These are phyloP conservation scores for Mortierella sp. DNA, from an alignment of 371 early-diverging fungal genomes.

Conservation along the genomic window DNA sequence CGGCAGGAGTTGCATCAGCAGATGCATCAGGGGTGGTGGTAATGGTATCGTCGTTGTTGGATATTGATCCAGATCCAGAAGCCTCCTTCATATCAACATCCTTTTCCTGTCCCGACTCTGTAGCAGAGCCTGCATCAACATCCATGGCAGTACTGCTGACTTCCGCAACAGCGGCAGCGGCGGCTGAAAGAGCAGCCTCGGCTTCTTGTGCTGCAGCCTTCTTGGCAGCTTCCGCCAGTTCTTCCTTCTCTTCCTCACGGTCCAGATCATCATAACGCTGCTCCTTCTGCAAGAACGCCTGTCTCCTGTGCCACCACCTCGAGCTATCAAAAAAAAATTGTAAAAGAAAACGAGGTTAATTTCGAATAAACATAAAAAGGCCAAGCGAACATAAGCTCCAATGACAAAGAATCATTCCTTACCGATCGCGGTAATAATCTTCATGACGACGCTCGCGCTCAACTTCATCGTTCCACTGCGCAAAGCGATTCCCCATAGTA, in stretches of 20 bases:
- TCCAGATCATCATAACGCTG: constrained; percentile 80
- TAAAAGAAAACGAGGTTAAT: background rate
- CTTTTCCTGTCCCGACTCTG: constrained; percentile 24
- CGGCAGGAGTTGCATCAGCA: constrained; percentile 48
- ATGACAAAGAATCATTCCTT: constrained; percentile 18
- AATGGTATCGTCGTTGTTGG: background rate
- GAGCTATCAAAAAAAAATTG: constrained; percentile 58
- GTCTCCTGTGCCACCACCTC: constrained; percentile 80
- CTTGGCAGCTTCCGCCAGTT: constrained; percentile 46
- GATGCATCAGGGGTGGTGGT: constrained; percentile 62
- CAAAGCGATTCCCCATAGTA: constrained; percentile 65
- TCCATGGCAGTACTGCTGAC: constrained; percentile 8
- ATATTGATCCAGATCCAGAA: constrained; percentile 6
- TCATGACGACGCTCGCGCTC: constrained; percentile 75
- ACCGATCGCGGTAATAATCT: constrained; percentile 81
- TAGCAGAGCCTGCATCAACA: background rate
- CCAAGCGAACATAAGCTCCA: background rate
- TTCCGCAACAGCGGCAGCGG: constrained; percentile 50
- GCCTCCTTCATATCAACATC: constrained; percentile 41
- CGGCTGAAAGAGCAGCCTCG: constrained; percentile 29
- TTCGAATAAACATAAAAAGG: background rate
- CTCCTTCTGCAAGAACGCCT: constrained; percentile 74
- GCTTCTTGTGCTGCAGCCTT: constrained; percentile 32
- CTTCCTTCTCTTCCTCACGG: constrained; percentile 61
- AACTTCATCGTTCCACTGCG: constrained; percentile 83